A percentile compares a stretch with the other conserved stretches of the same genome.
These are phyloP conservation scores for Cladorrhinum samala DNA, from an alignment of 495 filamentous ascomycete genomes.

Conservation along the genomic window DNA sequence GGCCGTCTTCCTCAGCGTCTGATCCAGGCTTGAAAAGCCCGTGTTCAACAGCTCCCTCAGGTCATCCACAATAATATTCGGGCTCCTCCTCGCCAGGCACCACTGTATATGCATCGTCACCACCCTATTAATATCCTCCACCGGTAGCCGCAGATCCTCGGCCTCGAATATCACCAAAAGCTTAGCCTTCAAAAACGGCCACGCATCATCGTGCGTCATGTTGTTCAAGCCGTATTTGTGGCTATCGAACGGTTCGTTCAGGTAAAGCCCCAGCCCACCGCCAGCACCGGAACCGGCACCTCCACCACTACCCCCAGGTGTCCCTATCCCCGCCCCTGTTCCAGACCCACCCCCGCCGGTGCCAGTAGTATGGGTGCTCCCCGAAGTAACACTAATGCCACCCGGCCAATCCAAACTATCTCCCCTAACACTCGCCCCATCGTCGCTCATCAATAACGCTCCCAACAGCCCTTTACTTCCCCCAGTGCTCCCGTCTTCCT, in stretches of 20 bases:
- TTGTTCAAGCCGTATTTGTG: constrained; percentile 65
- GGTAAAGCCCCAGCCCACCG: constrained; percentile 25
- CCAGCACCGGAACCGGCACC: no score
- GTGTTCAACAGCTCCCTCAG: constrained; percentile 70
- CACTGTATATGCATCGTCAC: constrained; percentile 73
- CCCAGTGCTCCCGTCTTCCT: constrained; percentile 21
- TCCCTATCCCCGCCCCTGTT: background rate
- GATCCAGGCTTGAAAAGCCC: constrained; percentile 81
- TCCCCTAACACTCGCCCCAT: constrained; percentile 5
- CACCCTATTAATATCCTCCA: constrained; percentile 91
- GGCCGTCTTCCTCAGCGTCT: constrained; percentile 64
- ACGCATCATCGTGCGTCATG: constrained; percentile 85
- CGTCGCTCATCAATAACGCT: no score
- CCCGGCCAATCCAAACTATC: constrained; percentile 50
- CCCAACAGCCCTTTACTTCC: no score
- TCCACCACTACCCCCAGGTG: no score
- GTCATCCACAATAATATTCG: constrained; percentile 69
- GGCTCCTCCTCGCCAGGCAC: constrained; percentile 61
- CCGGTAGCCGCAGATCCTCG: constrained; percentile 78
- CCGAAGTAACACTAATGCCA: constrained; percentile 43
- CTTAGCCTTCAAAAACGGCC: constrained; percentile 88
- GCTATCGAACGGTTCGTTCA: constrained; percentile 42
- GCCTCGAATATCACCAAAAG: constrained; percentile 89
- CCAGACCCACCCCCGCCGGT: background rate
- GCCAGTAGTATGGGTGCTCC: constrained; percentile 6